phyloP scores from a whole-genome alignment of 225 moss, liverwort and hornwort genomes.

The Bryum argenteum region DNA sequence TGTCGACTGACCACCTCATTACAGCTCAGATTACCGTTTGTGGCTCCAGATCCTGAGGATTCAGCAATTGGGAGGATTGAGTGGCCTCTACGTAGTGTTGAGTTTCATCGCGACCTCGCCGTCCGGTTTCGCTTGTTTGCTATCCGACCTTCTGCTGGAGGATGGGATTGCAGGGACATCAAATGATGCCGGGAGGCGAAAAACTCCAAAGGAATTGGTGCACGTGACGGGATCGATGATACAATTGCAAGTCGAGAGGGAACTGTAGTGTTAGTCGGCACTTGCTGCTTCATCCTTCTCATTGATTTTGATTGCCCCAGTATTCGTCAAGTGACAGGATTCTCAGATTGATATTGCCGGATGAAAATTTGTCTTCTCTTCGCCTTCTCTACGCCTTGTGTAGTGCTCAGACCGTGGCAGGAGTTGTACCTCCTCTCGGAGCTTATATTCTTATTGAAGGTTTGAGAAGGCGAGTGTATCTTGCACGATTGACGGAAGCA shows the following conservation, averaged over 20 bases:
- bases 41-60: conserved; percentile 36
- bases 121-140: not conserved
- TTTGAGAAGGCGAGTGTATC: conserved; percentile 5
- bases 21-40: conserved; percentile 54
- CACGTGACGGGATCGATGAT: not conserved
- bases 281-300: not conserved
- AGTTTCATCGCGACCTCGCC: not conserved
- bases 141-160: not conserved
- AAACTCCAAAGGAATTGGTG: not conserved
- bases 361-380: conserved; percentile 1
- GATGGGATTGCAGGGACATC: not conserved
- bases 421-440: not conserved
- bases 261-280: conserved; percentile 2
- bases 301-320: not conserved
- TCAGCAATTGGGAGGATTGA: conserved; percentile 12
- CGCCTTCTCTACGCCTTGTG: not conserved
- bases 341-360: not conserved
- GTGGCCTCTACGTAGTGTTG: conserved; percentile 1
- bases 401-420: not conserved
- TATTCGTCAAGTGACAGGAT: conserved; percentile 2
- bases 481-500: not conserved
- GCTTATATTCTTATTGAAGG: not conserved
- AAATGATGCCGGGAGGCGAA: not conserved
- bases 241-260: not conserved
- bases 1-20: not conserved